These are phyloP conservation scores for Globisporangium rhizosaccharum DNA, from an alignment of 352 stramenopile species.

Conservation along the genomic window DNA sequence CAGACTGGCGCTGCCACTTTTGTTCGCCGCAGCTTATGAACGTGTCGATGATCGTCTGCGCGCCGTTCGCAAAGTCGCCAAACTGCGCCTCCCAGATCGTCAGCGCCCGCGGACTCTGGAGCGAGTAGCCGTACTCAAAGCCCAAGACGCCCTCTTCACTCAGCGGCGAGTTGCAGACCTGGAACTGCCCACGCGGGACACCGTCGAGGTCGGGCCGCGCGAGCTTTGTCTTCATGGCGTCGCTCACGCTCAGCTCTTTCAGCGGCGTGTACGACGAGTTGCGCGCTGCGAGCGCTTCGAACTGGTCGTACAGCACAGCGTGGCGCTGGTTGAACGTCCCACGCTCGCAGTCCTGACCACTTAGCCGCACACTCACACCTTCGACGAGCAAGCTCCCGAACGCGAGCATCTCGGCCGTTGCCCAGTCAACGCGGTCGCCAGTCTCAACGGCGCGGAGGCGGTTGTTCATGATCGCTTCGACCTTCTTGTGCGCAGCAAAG, in stretches of 20 bases:
- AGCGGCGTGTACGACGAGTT: conserved; percentile 94
- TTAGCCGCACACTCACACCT: conserved; percentile 78
- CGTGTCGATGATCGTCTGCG: conserved; percentile 86
- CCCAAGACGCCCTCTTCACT: conserved; percentile 81
- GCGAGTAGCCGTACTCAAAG: conserved; percentile 87
- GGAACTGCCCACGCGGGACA: conserved; percentile 39
- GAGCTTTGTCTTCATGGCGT: conserved; percentile 35
- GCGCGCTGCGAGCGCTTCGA: conserved; percentile 56
- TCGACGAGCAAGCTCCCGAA: conserved; percentile 84
- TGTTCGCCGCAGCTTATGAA: conserved; percentile 82
- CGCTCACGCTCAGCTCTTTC: conserved; percentile 63
- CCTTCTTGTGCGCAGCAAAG: conserved; percentile 83
- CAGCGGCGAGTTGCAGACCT: conserved; percentile 80
- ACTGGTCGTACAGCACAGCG: conserved; percentile 86
- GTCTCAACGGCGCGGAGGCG: conserved; percentile 72
- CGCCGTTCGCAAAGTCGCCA: conserved; percentile 85
- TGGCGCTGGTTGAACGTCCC: conserved; percentile 90
- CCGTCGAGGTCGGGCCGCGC: conserved; percentile 37
- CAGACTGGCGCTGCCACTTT: conserved; percentile 90
- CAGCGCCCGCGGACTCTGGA: conserved; percentile 64
- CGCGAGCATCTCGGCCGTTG: conserved; percentile 82
- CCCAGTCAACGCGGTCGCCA: conserved; percentile 83
- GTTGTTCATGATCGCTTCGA: conserved; percentile 86
- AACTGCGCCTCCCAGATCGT: conserved; percentile 93
- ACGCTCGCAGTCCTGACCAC: conserved; percentile 85